phyloP scores from a whole-genome alignment of 805 yeast species.

The Candida wancherniae region DNA sequence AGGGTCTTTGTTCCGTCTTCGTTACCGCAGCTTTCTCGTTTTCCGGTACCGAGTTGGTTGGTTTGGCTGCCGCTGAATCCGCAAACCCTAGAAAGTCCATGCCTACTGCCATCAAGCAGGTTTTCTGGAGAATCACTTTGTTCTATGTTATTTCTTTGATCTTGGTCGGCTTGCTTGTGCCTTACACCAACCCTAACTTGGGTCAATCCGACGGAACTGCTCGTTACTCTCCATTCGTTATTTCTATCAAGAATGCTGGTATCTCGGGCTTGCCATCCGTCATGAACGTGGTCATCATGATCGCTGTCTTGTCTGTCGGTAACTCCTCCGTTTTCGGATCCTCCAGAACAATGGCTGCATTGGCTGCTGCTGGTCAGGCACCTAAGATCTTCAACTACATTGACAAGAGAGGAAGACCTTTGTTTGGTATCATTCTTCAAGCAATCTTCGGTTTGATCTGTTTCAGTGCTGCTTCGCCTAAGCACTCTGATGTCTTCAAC shows the following conservation, averaged over 20 bases:
- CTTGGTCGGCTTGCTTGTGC: conserved; percentile 41
- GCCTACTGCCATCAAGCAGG: conserved; percentile 62
- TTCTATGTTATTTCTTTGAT: conserved; percentile 48
- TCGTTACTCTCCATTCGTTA: conserved; percentile 60
- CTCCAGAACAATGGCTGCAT: conserved; percentile 62
- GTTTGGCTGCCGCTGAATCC: conserved; percentile 65
- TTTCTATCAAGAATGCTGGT: conserved; percentile 61
- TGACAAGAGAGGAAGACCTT: conserved; percentile 40
- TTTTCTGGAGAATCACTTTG: conserved; percentile 57
- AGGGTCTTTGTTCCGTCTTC: conserved; percentile 58
- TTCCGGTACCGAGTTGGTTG: conserved; percentile 64
- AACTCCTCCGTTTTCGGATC: conserved; percentile 72
- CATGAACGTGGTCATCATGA: conserved; percentile 68
- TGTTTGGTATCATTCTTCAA: conserved; percentile 32
- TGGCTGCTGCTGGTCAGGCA: conserved; percentile 67
- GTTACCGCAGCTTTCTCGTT: conserved; percentile 62
- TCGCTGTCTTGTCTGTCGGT: conserved; percentile 73
- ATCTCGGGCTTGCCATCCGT: conserved; percentile 64
- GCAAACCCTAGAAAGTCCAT: conserved; percentile 56
- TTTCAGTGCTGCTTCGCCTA: conserved; percentile 45
- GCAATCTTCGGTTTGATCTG: conserved; percentile 54
- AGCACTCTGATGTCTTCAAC: conserved; percentile 20
- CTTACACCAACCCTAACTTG: conserved; percentile 45
- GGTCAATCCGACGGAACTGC: conserved; percentile 56
- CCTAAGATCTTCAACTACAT: conserved; percentile 47